A percentile compares a stretch with the other conserved stretches of the same genome.
These are phyloP conservation scores for Arthrobotrys conoides DNA, from an alignment of 2,329 filamentous ascomycete species.

Conservation along the genomic window DNA sequence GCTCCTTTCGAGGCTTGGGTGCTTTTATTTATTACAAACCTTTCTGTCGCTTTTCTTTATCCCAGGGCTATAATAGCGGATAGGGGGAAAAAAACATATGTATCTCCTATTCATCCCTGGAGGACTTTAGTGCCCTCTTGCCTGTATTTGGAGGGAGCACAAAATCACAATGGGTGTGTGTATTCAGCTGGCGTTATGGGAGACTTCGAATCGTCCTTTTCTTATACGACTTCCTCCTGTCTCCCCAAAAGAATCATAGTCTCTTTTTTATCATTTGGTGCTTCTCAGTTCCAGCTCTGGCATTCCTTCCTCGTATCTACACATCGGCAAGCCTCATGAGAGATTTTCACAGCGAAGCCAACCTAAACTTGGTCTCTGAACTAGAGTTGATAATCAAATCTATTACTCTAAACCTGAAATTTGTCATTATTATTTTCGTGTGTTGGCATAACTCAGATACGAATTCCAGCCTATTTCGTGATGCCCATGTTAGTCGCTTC, in stretches of 20 bases:
- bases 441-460: slow-evolving; percentile 75
- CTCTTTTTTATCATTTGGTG: slow-evolving; percentile 28
- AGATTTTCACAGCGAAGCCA: neutral
- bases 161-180: slow-evolving; percentile 46
- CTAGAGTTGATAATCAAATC: neutral
- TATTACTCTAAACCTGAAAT: neutral
- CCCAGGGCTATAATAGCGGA: slow-evolving; percentile 35
- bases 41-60: slow-evolving; percentile 30
- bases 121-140: slow-evolving; percentile 39
- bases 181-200: slow-evolving; percentile 60
- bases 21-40: slow-evolving; percentile 26
- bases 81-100: slow-evolving; percentile 8
- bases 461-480: slow-evolving; percentile 73
- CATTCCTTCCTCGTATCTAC: slow-evolving; percentile 1
- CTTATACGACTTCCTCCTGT: slow-evolving; percentile 37
- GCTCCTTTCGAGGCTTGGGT: slow-evolving; percentile 3
- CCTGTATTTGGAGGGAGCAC: slow-evolving; percentile 30
- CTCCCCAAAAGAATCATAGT: slow-evolving; percentile 28
- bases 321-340: slow-evolving; percentile 14
- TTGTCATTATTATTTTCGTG: slow-evolving; percentile 20
- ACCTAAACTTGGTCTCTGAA: neutral
- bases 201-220: slow-evolving; percentile 55
- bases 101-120: slow-evolving; percentile 28
- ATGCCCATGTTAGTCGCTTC: slow-evolving; percentile 7
- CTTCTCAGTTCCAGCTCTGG: slow-evolving; percentile 1